Conservation (phyloP, 139 green algal species). For the Gonium pectorale region DNA sequence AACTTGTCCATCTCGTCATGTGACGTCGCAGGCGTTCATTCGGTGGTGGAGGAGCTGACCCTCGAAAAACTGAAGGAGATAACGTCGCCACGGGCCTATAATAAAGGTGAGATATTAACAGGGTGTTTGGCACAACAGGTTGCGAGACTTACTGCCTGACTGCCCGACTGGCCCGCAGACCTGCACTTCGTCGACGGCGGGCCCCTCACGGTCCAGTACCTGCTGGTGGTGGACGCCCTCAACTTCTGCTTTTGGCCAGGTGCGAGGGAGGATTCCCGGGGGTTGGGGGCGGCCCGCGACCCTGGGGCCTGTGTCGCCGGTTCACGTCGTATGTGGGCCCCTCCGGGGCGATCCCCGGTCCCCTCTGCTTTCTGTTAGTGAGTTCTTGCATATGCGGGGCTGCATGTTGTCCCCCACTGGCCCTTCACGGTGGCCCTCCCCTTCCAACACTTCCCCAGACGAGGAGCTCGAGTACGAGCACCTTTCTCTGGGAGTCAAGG, state of each 20-base stretch:
- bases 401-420: no score
- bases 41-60: not conserved
- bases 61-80: slow-evolving; percentile 10
- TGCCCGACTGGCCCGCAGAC: slow-evolving; percentile 5
- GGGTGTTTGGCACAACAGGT: no score
- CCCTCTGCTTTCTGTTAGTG: no score
- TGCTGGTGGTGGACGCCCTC: slow-evolving; percentile 95
- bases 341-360: no score
- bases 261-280: no score
- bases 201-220: slow-evolving; percentile 82
- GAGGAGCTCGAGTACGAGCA: slow-evolving; percentile 92
- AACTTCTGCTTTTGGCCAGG: slow-evolving; percentile 99
- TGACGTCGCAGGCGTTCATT: not conserved
- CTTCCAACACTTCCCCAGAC: no score
- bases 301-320: no score
- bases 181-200: slow-evolving; percentile 77
- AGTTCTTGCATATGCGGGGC: no score
- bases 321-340: no score
- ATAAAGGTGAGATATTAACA: slow-evolving; percentile 37
- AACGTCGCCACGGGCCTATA: slow-evolving; percentile 28
- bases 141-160: not conserved
- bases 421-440: no score
- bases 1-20: not conserved
- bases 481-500: slow-evolving; percentile 83
- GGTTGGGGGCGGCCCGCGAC: no score